A percentile compares a stretch with the other conserved stretches of the same genome.
Conservation (phyloP, 1,284 basidiomycete species). For the Ceratobasidium sp. region DNA sequence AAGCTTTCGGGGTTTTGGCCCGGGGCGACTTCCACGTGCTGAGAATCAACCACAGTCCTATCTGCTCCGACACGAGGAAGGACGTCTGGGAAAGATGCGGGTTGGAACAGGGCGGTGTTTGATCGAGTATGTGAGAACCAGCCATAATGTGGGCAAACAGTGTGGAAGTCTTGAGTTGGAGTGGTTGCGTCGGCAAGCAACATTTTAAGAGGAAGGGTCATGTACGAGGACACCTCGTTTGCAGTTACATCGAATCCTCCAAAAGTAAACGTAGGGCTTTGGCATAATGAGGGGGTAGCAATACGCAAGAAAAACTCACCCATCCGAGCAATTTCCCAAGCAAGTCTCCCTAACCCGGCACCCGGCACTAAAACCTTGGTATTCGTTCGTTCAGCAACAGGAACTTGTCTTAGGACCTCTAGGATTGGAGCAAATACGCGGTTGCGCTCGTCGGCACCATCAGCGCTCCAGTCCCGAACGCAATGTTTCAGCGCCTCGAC, state of each 20-base stretch:
- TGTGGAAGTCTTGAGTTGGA: slow-evolving; percentile 61
- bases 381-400: slow-evolving; percentile 51
- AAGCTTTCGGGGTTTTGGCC: not conserved
- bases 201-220: slow-evolving; percentile 71
- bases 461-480: slow-evolving; percentile 74
- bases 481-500: slow-evolving; percentile 74
- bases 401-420: slow-evolving; percentile 58
- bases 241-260: slow-evolving; percentile 69
- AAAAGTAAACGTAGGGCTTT: not conserved
- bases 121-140: slow-evolving; percentile 77
- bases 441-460: slow-evolving; percentile 66
- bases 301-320: slow-evolving; percentile 58
- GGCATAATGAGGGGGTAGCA: not conserved
- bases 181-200: slow-evolving; percentile 66
- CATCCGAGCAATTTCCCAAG: slow-evolving; percentile 73
- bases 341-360: slow-evolving; percentile 71
- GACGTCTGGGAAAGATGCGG: slow-evolving; percentile 69
- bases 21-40: not conserved
- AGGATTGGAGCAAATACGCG: slow-evolving; percentile 70
- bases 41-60: not conserved
- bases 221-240: slow-evolving; percentile 73
- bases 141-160: slow-evolving; percentile 70
- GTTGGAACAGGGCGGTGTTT: slow-evolving; percentile 66
- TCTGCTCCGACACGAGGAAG: slow-evolving; percentile 63
- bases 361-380: slow-evolving; percentile 72